phyloP scores from a whole-genome alignment of 1,139 yeast species.

The Debaryomyces udenii region DNA sequence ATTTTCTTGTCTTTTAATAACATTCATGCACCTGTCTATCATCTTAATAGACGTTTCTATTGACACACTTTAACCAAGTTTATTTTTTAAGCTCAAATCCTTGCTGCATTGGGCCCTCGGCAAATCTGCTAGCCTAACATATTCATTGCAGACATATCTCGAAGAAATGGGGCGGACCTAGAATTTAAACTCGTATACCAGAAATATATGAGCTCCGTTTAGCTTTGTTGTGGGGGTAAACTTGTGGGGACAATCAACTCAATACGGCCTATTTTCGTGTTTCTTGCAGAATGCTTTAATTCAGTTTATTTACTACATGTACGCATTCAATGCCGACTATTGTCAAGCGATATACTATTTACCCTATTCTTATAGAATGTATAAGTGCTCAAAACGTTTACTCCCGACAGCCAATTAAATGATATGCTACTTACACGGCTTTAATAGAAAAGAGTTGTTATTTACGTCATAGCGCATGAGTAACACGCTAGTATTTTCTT shows the following conservation, averaged over 20 bases:
- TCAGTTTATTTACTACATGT: constrained; percentile 3
- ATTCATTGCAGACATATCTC: too few relatives aligned
- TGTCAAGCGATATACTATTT: not conserved
- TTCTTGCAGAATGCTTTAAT: constrained; percentile 6
- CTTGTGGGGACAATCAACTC: constrained; percentile 4
- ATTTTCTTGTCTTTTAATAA: too few relatives aligned
- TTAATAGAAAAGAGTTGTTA: not conserved
- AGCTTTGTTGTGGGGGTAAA: constrained; percentile 7
- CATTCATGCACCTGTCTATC: too few relatives aligned
- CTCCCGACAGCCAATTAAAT: not conserved
- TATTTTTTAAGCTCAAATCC: too few relatives aligned
- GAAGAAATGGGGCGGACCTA: too few relatives aligned
- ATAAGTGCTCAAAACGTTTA: not conserved
- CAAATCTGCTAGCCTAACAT: too few relatives aligned
- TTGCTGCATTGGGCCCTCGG: too few relatives aligned
- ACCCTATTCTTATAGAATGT: not conserved
- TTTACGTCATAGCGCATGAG: not conserved
- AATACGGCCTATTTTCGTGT: constrained; percentile 4
- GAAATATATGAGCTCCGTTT: constrained; percentile 7
- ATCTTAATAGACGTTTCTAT: too few relatives aligned
- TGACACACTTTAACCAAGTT: too few relatives aligned
- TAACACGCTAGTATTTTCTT: not conserved
- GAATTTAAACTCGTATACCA: constrained; percentile 2
- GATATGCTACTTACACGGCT: not conserved
- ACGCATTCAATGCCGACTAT: not conserved